phyloP scores from a whole-genome alignment of 148 eudicot species.

The Amaranthus palmeri region DNA sequence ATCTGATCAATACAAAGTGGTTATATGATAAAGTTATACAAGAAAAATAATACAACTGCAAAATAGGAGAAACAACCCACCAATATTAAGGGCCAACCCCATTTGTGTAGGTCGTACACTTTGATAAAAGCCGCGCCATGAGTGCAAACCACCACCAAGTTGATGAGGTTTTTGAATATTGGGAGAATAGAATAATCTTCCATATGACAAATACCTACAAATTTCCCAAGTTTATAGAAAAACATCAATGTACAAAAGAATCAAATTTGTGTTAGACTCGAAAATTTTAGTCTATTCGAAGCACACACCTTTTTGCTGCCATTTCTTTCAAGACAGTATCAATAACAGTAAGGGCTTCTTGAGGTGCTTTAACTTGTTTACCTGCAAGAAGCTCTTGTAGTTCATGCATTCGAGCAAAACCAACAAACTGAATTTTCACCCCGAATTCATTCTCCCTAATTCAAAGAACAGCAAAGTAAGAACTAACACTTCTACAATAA shows the following conservation, averaged over 20 bases:
- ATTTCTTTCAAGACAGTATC: conserved; percentile 65
- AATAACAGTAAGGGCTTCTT: conserved; percentile 55
- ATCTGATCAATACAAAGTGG: conserved; percentile 30
- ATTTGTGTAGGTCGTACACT: conserved; percentile 69
- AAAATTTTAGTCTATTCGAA: not conserved
- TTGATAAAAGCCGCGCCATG: conserved; percentile 87
- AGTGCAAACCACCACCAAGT: conserved; percentile 67
- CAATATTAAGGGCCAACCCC: conserved; percentile 72
- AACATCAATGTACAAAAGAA: conserved; percentile 1
- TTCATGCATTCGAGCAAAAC: conserved; percentile 50
- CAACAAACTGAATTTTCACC: conserved; percentile 58
- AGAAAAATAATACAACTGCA: not conserved
- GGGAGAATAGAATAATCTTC: conserved; percentile 75
- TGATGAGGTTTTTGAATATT: conserved; percentile 59
- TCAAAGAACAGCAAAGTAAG: not conserved
- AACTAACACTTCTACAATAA: not conserved
- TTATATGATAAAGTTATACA: not conserved
- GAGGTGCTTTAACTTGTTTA: conserved; percentile 48
- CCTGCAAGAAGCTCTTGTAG: conserved; percentile 58
- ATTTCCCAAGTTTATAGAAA: not conserved
- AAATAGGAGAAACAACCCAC: conserved; percentile 25
- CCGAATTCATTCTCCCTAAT: conserved; percentile 48
- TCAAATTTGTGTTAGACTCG: not conserved
- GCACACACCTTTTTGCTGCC: conserved; percentile 47
- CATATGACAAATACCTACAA: conserved; percentile 49